Base-by-base conservation (phyloP, 352 stramenopile species). In the Globisporangium rhizosaccharum region DNA sequence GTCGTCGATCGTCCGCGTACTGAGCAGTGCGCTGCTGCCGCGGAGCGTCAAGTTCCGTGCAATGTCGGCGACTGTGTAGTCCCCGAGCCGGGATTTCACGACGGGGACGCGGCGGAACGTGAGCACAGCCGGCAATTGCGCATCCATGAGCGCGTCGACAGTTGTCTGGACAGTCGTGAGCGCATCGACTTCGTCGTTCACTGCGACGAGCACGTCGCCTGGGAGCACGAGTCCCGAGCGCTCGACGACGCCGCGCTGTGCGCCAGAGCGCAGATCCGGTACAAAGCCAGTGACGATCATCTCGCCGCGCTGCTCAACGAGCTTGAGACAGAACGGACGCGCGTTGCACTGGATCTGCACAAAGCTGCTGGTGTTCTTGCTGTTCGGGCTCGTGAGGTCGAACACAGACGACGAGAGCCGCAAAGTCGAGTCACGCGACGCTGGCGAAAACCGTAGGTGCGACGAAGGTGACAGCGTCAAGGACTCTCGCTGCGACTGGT, bases 21-120 rank as follows among this genome's bases (percentile, higher is more conserved):
- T 57, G 15, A 67, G 55, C 39, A 90, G 53, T 10, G 62, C 56
- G 63, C 33, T 37, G 33, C 61, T 83, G 15, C 74, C 68, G 23
- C 74, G 66, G 25, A 88, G 54, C 47, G 61, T 20, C n/a, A 89
- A 57, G 54, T 89, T 75, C 7, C 73, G 77, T 49, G 62, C 63
- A 60, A 89, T 83, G 26, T 91, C 65, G 2, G 75, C 66, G 8
- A 61, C 47, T 0, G 70, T 74, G 69, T 91, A 91, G 50, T 91
- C 79, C 7, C 79, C 77, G 0, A 91, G 65, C 46, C 69, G 77
- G 17, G 57, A 47, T 51, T 85, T 85, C 33, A 65, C 57, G 14
- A 74, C 67, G 10, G 72, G 33, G 14, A 77, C 53, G 18, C 77
- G 74, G 37, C 76, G 73, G 48, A 91, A 91, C 26, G 70, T 84